Evolutionary conservation across 768 basidiomycete genomes (phyloP), one percentile per base, ranked within the genome.

Genomic region (Baorangia bicolor): DNA sequence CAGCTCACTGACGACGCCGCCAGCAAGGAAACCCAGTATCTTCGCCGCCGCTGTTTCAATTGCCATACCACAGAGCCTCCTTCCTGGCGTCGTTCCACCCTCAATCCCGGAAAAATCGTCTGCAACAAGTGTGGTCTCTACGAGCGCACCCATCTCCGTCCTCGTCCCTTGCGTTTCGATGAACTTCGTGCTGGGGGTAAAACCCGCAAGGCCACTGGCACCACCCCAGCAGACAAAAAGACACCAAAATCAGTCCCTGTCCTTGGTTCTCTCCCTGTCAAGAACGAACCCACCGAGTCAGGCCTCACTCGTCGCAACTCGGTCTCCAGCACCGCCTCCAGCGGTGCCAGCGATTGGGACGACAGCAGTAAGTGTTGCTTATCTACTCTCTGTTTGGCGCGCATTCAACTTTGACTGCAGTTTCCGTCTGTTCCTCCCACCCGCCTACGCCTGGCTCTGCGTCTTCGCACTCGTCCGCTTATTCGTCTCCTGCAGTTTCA

Each of bases 101-200:
- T 94, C 66, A 91, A 92, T 71, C 90, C 89, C 0, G 92, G 92
- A 60, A 94, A 94, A 74, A 94, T 94, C 66, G 92, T 94, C 42
- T 94, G 92, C 81, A 94, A 94, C 81, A 94, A 94, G 77, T 94
- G 92, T 61, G 92, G 92, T 11, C 80, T 94, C 37, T 94, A 94
- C 66, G 92, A 94, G 72, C 89, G 92, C 66, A 94, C 92, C 13
- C 92, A 94, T 62, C 73, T 93, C 52, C 83, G 92, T 23, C 84
- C 91, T 5, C 81, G 92, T 13, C 92, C 92, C 9, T 78, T 92
- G 18, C 86, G 91, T 51, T 93, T 94, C 59, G 92, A 93, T 69
- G 92, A 93, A 71, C 81, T 94, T 39, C 84, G 91, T 6, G 87
- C 90, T 0, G 90, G 91, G n/a, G 87, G 86, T 73, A 92, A 92